These are phyloP conservation scores for Fusarium irregulare DNA, from an alignment of 2,329 filamentous ascomycete species.

Conservation along the genomic window DNA sequence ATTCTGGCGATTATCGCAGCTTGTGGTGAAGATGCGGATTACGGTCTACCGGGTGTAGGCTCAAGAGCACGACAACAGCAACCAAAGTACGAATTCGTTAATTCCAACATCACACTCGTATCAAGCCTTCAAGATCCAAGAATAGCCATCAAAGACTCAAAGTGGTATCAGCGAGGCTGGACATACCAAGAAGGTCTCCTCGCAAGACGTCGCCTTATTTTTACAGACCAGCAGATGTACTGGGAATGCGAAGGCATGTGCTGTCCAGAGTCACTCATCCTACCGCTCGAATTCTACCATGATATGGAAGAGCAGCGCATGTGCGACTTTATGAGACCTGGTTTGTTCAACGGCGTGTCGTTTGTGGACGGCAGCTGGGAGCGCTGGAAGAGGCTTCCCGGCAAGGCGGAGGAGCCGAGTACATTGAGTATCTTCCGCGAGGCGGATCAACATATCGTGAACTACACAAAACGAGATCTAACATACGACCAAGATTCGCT, in stretches of 20 bases:
- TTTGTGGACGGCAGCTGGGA: conserved; percentile 53
- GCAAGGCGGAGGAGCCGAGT: conserved; percentile 47
- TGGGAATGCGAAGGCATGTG: conserved; percentile 55
- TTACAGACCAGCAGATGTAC: conserved; percentile 55
- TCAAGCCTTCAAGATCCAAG: conserved; percentile 49
- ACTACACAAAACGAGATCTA: conserved; percentile 48
- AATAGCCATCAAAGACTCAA: conserved; percentile 47
- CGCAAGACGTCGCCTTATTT: conserved; percentile 52
- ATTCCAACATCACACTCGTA: conserved; percentile 49
- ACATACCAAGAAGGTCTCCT: conserved; percentile 55
- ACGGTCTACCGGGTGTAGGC: conserved; percentile 52
- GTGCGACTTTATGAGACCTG: conserved; percentile 52
- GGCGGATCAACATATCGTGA: conserved; percentile 49
- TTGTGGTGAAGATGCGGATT: conserved; percentile 48
- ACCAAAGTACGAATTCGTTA: conserved; percentile 50
- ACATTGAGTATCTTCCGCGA: conserved; percentile 53
- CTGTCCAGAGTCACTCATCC: conserved; percentile 50
- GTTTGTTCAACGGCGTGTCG: conserved; percentile 51
- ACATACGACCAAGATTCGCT: conserved; percentile 50
- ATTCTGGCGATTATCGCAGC: conserved; percentile 55
- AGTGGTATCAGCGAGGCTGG: conserved; percentile 54
- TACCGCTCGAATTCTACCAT: conserved; percentile 50
- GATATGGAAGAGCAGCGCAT: conserved; percentile 50
- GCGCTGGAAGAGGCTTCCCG: conserved; percentile 49
- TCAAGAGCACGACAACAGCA: conserved; percentile 44